Evolutionary conservation across 2,329 filamentous ascomycete genomes (phyloP).

Genomic region (Pseudogymnoascus sp.): DNA sequence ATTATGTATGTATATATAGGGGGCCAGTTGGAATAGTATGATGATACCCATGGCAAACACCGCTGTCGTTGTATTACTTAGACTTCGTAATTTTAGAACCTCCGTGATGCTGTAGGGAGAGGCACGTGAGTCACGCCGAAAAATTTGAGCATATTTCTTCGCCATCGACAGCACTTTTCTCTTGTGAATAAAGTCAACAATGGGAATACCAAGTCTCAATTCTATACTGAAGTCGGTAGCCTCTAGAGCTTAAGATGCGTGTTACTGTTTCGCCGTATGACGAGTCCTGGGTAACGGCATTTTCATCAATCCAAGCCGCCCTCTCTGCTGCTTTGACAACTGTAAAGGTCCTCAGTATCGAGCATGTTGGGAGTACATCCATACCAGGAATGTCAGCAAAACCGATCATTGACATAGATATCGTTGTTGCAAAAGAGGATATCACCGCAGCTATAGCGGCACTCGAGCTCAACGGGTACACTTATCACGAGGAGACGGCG

Average conservation of each 20-base stretch:
- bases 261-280: conserved; percentile 16
- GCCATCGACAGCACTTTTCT: neutral
- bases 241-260: conserved; percentile 11
- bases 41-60: conserved; percentile 4
- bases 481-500: conserved; percentile 30
- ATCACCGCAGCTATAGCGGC: conserved; percentile 25
- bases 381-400: conserved; percentile 43
- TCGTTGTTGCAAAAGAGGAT: conserved; percentile 31
- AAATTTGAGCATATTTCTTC: neutral
- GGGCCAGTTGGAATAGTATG: conserved; percentile 1
- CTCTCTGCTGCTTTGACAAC: conserved; percentile 12
- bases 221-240: neutral
- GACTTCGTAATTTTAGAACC: neutral
- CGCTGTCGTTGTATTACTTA: neutral
- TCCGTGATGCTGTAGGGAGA: neutral
- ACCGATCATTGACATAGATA: conserved; percentile 44
- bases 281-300: conserved; percentile 14
- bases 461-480: conserved; percentile 28
- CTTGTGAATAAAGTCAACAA: neutral
- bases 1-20: conserved; percentile 5
- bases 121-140: neutral
- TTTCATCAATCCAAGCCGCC: conserved; percentile 10
- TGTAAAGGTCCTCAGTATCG: conserved; percentile 25
- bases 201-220: neutral
- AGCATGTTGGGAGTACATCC: conserved; percentile 44